Conservation (phyloP, 2,329 filamentous ascomycete genomes). For the Pseudogymnoascus sp. region DNA sequence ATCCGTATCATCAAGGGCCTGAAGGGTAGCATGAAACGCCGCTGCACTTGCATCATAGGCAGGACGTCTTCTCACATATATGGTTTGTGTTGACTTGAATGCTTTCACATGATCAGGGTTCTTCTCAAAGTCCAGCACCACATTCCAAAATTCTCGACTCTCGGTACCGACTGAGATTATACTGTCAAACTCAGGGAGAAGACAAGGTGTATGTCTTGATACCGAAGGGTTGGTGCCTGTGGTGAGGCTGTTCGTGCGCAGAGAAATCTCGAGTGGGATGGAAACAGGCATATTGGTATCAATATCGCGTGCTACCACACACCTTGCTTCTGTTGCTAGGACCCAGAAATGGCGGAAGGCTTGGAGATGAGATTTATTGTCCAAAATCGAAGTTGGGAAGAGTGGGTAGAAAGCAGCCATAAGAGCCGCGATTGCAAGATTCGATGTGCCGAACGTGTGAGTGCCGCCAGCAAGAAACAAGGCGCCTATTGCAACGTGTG, state of each 20-base stretch:
- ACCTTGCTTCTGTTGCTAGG: conserved; percentile 80
- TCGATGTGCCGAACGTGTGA: conserved; percentile 80
- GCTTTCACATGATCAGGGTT: conserved; percentile 46
- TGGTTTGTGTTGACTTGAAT: conserved; percentile 52
- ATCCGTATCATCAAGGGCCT: conserved; percentile 52
- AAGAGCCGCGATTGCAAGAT: conserved; percentile 76
- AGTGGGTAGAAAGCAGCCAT: conserved; percentile 91
- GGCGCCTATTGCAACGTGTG: conserved; percentile 83
- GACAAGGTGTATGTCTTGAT: conserved; percentile 28
- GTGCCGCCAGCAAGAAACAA: conserved; percentile 90
- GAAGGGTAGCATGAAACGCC: conserved; percentile 53
- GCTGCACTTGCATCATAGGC: conserved; percentile 45
- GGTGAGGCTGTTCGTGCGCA: conserved; percentile 18
- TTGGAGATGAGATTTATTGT: conserved; percentile 91
- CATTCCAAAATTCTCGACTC: conserved; percentile 56
- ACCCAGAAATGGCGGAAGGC: conserved; percentile 98
- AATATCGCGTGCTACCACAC: conserved; percentile 78
- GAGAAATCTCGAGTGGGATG: conserved; percentile 55
- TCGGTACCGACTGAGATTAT: conserved; percentile 41
- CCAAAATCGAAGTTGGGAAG: conserved; percentile 80
- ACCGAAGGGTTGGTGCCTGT: neutral
- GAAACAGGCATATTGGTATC: conserved; percentile 73
- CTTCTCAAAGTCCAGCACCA: conserved; percentile 53
- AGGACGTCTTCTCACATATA: conserved; percentile 53
- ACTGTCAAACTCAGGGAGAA: conserved; percentile 38